A percentile compares a stretch with the other conserved stretches of the same genome.
phyloP scores from a whole-genome alignment of 225 moss, liverwort and hornwort species.

The Lunularia cruciata region DNA sequence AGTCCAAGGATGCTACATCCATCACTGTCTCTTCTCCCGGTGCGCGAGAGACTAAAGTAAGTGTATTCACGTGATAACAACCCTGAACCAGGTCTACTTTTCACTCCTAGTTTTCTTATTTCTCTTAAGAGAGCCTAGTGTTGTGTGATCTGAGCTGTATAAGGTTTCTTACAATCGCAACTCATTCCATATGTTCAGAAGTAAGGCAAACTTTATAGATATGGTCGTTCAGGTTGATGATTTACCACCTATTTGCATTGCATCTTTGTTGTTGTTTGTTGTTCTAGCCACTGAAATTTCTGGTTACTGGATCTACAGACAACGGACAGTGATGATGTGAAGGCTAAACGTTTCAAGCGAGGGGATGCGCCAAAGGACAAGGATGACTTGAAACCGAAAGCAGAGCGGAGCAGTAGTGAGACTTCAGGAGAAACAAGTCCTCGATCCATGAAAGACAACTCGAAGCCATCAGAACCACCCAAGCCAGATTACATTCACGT shows the following conservation, averaged over 20 bases:
- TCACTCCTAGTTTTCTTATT: background rate
- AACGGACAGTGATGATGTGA: constrained; percentile 13
- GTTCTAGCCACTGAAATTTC: too few species aligned
- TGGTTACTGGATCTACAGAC: background rate
- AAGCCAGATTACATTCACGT: constrained; percentile 35
- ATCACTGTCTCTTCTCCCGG: constrained; percentile 9
- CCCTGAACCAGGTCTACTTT: too few species aligned
- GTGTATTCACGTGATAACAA: background rate
- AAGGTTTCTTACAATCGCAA: background rate
- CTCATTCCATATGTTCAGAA: background rate
- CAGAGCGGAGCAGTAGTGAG: constrained; percentile 23
- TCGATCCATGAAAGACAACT: constrained; percentile 21
- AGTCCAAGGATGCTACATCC: constrained; percentile 7
- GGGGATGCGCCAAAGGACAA: constrained; percentile 6
- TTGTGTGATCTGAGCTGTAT: background rate
- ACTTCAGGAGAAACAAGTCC: constrained; percentile 22
- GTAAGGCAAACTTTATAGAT: background rate
- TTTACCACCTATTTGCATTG: too few species aligned
- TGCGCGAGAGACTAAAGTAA: background rate
- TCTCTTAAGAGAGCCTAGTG: background rate
- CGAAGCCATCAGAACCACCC: constrained; percentile 22
- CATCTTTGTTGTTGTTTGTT: background rate
- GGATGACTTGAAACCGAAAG: constrained; percentile 20
- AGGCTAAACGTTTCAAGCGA: constrained; percentile 9
- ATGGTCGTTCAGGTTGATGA: too few species aligned